Base-by-base conservation (phyloP, 2,329 filamentous ascomycete genomes). In the Plectosphaerella cucumerina region DNA sequence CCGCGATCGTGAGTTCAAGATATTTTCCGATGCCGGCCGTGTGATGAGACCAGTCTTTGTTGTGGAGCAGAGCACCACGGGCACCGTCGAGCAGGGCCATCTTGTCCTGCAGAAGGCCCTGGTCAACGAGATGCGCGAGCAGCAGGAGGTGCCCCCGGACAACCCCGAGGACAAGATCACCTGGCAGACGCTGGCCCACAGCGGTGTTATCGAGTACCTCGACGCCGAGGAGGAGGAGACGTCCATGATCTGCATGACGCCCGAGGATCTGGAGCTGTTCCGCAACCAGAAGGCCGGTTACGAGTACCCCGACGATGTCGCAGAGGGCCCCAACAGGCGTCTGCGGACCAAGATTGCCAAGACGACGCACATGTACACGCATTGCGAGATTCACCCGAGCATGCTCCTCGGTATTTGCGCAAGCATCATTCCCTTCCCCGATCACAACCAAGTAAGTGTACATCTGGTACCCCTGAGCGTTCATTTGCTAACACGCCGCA, bases 341-440 rank as follows among this genome's bases (percentile, higher is more conserved):
- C 82, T 99, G 59, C 94, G 94, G 70, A 92, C 91, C 1, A 87
- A 86, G 62, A 84, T 94, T 41, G 97, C 95, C 62, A 85, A 89
- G 20, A 88, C 86, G 5, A 91, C 93, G 15, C 89, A 95, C 70
- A 90, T 87, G 63, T 97, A 93, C 78, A 99, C 94, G 0, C 95
- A 99, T 69, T 99, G 95, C 70, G 94, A 99, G 73, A 97, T 99
- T 67, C 95, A 99, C 63, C 95, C 94, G 18, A 96, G 91, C 71
- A 99, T 99, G 94, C 94, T 99, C 68, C 75, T 99, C 50, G 94
- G 94, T 66, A 96, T 99, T 57, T 99, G 95, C 66, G 94, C 94
- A 62, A 97, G 92, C 73, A 99, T 99, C 70, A 99, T 99, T 76
- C 94, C 94, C 1, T 99, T 99, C 84, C 94, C 95, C 1, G 94